Conservation (phyloP, 202 grass and related monocot genomes). For the Saccharum hybrid region DNA sequence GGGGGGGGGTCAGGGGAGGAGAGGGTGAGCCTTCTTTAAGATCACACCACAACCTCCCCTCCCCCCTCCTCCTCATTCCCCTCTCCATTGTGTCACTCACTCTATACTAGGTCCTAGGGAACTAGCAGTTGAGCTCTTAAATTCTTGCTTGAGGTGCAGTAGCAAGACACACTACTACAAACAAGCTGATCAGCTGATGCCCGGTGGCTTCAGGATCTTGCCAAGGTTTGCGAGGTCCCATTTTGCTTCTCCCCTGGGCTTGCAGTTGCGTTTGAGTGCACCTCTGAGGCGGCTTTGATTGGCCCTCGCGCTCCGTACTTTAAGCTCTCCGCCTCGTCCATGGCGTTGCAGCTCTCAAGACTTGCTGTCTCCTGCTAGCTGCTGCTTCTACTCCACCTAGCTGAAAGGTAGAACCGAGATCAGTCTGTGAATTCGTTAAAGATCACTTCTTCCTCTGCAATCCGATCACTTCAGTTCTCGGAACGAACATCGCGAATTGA, state of each 20-base stretch:
- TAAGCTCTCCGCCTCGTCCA: conserved; percentile 33
- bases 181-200: conserved; percentile 11
- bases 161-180: not conserved
- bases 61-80: no score
- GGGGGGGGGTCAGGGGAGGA: no score
- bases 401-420: conserved; percentile 13
- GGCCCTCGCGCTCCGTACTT: conserved; percentile 13
- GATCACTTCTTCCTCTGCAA: conserved; percentile 16
- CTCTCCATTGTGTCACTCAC: conserved; percentile 20
- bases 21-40: no score
- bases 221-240: conserved; percentile 35
- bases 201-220: conserved; percentile 32
- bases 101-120: conserved; percentile 13
- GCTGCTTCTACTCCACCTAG: not conserved
- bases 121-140: not conserved
- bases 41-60: no score
- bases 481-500: not conserved
- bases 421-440: not conserved
- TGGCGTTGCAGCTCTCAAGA: conserved; percentile 13
- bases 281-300: conserved; percentile 32
- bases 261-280: conserved; percentile 44
- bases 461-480: not conserved
- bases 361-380: not conserved
- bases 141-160: conserved; percentile 28
- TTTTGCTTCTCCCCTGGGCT: conserved; percentile 41